Percentiles rank a stretch among this genome's conserved stretches.
phyloP scores from a whole-genome alignment of 768 basidiomycete species.

The Trametes sanguinea region DNA sequence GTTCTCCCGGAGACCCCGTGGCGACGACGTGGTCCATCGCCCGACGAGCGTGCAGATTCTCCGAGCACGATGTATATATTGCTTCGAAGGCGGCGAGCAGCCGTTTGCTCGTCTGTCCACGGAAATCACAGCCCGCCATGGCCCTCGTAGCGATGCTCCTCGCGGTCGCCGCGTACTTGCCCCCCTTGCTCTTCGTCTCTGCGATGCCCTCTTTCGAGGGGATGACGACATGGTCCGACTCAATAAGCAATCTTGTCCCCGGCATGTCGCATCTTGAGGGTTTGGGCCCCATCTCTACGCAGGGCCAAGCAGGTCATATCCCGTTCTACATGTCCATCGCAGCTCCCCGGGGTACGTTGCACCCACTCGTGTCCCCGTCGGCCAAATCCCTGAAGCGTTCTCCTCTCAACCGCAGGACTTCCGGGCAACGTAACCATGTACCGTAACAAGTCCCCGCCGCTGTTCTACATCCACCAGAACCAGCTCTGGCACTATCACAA shows the following conservation, averaged over 20 bases:
- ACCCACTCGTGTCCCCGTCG: background rate
- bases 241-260: constrained; percentile 28
- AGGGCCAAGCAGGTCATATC: background rate
- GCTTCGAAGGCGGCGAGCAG: background rate
- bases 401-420: constrained; percentile 36
- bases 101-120: background rate
- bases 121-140: background rate
- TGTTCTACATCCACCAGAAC: constrained; percentile 56
- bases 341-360: constrained; percentile 23
- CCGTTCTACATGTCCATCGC: constrained; percentile 27
- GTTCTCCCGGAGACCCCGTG: constrained; percentile 18
- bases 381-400: background rate
- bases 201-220: constrained; percentile 30
- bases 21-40: constrained; percentile 12
- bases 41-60: constrained; percentile 12
- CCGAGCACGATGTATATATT: constrained; percentile 18
- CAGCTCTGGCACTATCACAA: constrained; percentile 58
- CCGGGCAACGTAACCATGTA: constrained; percentile 51
- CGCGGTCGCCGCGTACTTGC: constrained; percentile 12
- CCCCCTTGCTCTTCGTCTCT: constrained; percentile 13
- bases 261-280: constrained; percentile 30
- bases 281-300: constrained; percentile 18
- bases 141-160: constrained; percentile 15
- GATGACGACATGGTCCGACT: constrained; percentile 22
- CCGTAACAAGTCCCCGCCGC: constrained; percentile 38